Percentiles rank a stretch among this genome's conserved stretches.
phyloP scores from a whole-genome alignment of 2,329 filamentous ascomycete species.

The Botryotinia globosa region DNA sequence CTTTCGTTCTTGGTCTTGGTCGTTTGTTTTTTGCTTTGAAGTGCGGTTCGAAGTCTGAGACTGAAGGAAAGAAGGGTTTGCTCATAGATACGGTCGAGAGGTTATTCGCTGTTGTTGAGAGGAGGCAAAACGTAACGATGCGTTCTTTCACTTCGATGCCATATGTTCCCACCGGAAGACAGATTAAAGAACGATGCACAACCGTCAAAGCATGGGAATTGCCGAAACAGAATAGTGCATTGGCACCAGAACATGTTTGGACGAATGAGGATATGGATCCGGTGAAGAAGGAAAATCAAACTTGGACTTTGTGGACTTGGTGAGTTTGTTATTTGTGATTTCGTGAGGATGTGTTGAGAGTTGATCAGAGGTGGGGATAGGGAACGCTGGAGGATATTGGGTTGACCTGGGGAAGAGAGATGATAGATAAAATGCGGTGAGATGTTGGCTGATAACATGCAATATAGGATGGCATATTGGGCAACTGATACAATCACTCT shows the following conservation, averaged over 20 bases:
- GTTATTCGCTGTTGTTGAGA: not conserved
- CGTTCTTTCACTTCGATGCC: slow-evolving; percentile 2
- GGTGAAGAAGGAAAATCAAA: slow-evolving; percentile 35
- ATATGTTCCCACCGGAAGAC: slow-evolving; percentile 39
- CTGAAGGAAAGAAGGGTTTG: not conserved
- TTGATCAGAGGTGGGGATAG: not conserved
- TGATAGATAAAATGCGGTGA: not conserved
- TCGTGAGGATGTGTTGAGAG: too few species aligned
- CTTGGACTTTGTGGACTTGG: slow-evolving; percentile 41
- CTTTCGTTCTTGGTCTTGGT: not conserved
- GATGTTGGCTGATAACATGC: not conserved
- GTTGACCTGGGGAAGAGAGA: not conserved
- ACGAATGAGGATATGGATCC: slow-evolving; percentile 40
- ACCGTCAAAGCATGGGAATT: slow-evolving; percentile 46
- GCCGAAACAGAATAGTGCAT: slow-evolving; percentile 47
- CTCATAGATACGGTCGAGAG: not conserved
- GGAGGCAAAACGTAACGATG: not conserved
- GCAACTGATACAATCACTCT: slow-evolving; percentile 43
- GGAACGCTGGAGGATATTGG: not conserved
- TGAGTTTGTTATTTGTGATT: slow-evolving; percentile 1
- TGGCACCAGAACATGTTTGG: slow-evolving; percentile 48
- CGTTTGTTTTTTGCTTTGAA: not conserved
- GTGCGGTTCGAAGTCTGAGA: not conserved
- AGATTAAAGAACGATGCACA: slow-evolving; percentile 43
- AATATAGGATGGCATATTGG: slow-evolving; percentile 41